Percentiles rank a stretch among this genome's conserved stretches.
Conservation (phyloP, 495 filamentous ascomycete genomes). For the Podospora sp. region DNA sequence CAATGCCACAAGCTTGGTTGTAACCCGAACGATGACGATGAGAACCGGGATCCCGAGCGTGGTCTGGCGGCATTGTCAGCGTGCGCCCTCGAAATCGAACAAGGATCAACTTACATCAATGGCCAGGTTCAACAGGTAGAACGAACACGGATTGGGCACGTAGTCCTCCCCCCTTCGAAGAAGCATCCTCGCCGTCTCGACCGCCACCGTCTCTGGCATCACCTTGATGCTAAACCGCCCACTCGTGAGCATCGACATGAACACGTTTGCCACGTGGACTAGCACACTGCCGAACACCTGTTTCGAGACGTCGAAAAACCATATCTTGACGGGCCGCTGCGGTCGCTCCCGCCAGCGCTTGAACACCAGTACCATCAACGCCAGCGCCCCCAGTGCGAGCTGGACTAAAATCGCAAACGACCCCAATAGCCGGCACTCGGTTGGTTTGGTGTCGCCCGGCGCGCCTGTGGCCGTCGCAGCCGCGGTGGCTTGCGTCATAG, state of each 20-base stretch:
- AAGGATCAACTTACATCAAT: constrained; percentile 78
- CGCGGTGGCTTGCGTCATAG: constrained; percentile 17
- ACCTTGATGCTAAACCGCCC: constrained; percentile 65
- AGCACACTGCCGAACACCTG: constrained; percentile 94
- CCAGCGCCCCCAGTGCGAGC: constrained; percentile 80
- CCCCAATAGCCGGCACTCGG: constrained; percentile 81
- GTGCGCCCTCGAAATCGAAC: background rate
- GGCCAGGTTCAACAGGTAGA: constrained; percentile 88
- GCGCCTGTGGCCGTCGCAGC: constrained; percentile 31
- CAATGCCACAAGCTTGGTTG: constrained; percentile 69
- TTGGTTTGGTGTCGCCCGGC: constrained; percentile 36
- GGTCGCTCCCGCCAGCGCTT: constrained; percentile 92
- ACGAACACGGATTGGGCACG: constrained; percentile 90
- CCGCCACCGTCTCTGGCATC: constrained; percentile 43
- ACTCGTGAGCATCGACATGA: constrained; percentile 93
- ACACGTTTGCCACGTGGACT: constrained; percentile 85
- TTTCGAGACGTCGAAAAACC: constrained; percentile 96
- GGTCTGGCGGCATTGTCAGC: constrained; percentile 59
- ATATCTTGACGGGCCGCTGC: constrained; percentile 88
- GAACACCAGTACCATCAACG: constrained; percentile 82
- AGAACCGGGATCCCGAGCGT: constrained; percentile 94
- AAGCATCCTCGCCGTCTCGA: constrained; percentile 20
- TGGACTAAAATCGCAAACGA: constrained; percentile 89
- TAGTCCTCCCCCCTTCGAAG: constrained; percentile 55
- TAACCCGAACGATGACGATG: constrained; percentile 76